A percentile compares a stretch with the other conserved stretches of the same genome.
phyloP scores from a whole-genome alignment of 2,329 filamentous ascomycete species.

The Xylariaceae sp. region DNA sequence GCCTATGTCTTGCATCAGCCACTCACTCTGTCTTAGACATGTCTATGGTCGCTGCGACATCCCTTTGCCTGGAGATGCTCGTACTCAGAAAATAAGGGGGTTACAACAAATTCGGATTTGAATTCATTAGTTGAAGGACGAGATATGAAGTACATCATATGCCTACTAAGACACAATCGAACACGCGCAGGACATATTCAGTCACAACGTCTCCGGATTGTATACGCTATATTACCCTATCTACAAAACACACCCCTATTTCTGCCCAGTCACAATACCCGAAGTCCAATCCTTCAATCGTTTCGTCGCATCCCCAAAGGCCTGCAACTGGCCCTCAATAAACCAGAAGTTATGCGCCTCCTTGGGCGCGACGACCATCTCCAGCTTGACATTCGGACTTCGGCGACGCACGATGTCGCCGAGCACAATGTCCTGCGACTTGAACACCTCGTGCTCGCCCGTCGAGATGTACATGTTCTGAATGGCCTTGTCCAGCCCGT shows the following conservation, averaged over 20 bases:
- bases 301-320: not conserved
- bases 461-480: not conserved
- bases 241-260: not conserved
- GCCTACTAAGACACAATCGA: no score
- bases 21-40: no score
- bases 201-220: not conserved
- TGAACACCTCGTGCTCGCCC: not conserved
- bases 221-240: not conserved
- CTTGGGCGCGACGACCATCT: not conserved
- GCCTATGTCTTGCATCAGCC: no score
- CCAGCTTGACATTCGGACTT: not conserved
- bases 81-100: no score
- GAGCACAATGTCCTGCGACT: not conserved
- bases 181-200: no score
- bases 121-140: no score
- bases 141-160: no score
- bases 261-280: not conserved
- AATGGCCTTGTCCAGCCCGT: not conserved
- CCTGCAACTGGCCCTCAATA: not conserved
- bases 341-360: not conserved
- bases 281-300: not conserved
- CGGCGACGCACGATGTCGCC: not conserved
- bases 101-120: no score
- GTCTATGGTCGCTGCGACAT: no score
- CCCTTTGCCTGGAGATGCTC: no score